Conservation (phyloP, 208 protist genomes). For the Leishmania major region DNA sequence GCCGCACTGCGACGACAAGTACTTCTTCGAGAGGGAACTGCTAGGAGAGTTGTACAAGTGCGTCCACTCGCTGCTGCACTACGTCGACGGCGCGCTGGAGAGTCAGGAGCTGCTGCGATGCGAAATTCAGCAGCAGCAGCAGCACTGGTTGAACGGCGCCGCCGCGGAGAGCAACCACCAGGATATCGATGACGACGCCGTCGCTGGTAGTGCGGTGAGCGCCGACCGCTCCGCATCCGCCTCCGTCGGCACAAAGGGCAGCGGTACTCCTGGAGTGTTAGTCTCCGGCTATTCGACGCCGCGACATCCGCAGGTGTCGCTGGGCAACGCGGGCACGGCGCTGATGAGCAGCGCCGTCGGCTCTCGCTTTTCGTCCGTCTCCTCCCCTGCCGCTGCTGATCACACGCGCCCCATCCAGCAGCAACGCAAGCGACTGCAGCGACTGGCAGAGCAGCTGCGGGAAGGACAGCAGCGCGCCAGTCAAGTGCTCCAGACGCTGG, state of each 20-base stretch:
- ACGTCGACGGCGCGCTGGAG: conserved; percentile 73
- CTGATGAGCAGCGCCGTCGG: conserved; percentile 19
- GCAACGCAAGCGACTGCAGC: conserved; percentile 37
- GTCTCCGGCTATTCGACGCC: conserved; percentile 23
- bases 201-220: neutral
- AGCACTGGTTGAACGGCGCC: conserved; percentile 9
- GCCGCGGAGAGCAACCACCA: neutral
- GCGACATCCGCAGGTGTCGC: conserved; percentile 12
- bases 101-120: conserved; percentile 64
- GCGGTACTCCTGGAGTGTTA: neutral
- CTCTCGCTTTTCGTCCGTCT: conserved; percentile 14
- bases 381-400: neutral
- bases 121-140: conserved; percentile 37
- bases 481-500: conserved; percentile 30
- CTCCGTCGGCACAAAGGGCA: neutral
- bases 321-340: neutral
- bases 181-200: neutral
- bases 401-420: conserved; percentile 18
- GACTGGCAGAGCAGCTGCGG: conserved; percentile 32
- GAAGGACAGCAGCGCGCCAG: conserved; percentile 26
- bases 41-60: conserved; percentile 55
- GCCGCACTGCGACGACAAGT: conserved; percentile 14
- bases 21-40: conserved; percentile 44
- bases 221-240: neutral
- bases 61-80: conserved; percentile 53